Evolutionary conservation across 163 green algal species (phyloP).

Genomic region (Smithsoniella earleae): DNA sequence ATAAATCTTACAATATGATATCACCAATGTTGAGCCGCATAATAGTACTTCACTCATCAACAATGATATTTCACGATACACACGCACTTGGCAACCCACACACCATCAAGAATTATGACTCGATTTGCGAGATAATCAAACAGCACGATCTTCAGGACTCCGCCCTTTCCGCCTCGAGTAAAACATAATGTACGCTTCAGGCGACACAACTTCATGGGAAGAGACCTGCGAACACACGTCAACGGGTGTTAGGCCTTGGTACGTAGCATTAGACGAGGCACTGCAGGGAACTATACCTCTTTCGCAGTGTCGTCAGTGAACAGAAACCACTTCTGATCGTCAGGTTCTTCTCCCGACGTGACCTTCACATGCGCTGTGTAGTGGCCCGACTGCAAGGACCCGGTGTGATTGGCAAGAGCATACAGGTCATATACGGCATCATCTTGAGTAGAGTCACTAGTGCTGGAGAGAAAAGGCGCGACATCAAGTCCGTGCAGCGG

Average conservation of each 20-base stretch:
- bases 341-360: neutral
- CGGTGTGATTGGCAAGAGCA: slow-evolving; percentile 44
- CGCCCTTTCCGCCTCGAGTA: slow-evolving; percentile 40
- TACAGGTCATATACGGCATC: slow-evolving; percentile 46
- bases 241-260: no score
- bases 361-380: slow-evolving; percentile 47
- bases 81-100: no score
- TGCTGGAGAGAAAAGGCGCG: slow-evolving; percentile 35
- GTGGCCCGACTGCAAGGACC: slow-evolving; percentile 46
- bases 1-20: no score
- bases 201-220: slow-evolving; percentile 38
- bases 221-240: no score
- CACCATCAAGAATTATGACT: no score
- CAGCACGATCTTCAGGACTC: no score
- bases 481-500: slow-evolving; percentile 45
- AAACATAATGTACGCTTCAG: slow-evolving; percentile 53
- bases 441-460: neutral
- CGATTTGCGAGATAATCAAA: no score
- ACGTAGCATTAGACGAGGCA: no score
- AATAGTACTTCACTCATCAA: no score
- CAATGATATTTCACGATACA: no score
- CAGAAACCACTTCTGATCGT: slow-evolving; percentile 11
- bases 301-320: slow-evolving; percentile 25
- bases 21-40: no score
- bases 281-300: no score